phyloP scores from a whole-genome alignment of 2,329 filamentous ascomycete genomes.

The Acarospora socialis region DNA sequence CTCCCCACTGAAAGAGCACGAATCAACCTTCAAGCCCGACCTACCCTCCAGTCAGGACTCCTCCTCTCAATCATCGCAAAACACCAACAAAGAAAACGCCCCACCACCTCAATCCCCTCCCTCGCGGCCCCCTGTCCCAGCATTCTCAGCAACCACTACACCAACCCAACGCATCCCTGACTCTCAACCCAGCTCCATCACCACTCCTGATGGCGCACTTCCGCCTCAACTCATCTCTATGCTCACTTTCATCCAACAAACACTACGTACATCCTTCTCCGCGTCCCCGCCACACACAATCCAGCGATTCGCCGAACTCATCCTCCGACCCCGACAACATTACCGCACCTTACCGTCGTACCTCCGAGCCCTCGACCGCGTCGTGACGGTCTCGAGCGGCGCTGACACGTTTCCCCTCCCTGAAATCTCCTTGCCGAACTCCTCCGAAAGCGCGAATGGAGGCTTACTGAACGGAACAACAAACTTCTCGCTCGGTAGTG shows the following conservation, averaged over 20 bases:
- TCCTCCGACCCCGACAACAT: constrained; percentile 60
- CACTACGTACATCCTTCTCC: constrained; percentile 53
- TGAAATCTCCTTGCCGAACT: constrained; percentile 34
- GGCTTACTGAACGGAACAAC: constrained; percentile 47
- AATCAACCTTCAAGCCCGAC: constrained; percentile 22
- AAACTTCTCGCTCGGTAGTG: constrained; percentile 49
- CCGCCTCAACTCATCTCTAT: constrained; percentile 51
- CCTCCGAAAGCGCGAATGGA: constrained; percentile 37
- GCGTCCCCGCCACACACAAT: constrained; percentile 77
- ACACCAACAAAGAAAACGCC: constrained; percentile 56
- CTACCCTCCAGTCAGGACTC: constrained; percentile 13
- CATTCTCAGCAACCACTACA: constrained; percentile 23
- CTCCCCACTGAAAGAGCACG: constrained; percentile 22
- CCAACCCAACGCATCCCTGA: constrained; percentile 29
- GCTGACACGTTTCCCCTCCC: constrained; percentile 72
- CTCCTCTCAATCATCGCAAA: constrained; percentile 32
- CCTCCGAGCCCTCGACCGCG: constrained; percentile 77
- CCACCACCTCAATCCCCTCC: constrained; percentile 19
- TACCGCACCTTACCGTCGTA: constrained; percentile 74
- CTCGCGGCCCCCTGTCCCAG: constrained; percentile 22
- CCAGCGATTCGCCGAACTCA: constrained; percentile 78
- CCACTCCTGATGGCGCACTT: constrained; percentile 37
- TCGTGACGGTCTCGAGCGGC: constrained; percentile 77
- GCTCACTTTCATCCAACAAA: constrained; percentile 43
- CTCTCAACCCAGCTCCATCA: constrained; percentile 28